Base-by-base conservation (phyloP, 169 alveolate genomes). In the Eimeria tenella region DNA sequence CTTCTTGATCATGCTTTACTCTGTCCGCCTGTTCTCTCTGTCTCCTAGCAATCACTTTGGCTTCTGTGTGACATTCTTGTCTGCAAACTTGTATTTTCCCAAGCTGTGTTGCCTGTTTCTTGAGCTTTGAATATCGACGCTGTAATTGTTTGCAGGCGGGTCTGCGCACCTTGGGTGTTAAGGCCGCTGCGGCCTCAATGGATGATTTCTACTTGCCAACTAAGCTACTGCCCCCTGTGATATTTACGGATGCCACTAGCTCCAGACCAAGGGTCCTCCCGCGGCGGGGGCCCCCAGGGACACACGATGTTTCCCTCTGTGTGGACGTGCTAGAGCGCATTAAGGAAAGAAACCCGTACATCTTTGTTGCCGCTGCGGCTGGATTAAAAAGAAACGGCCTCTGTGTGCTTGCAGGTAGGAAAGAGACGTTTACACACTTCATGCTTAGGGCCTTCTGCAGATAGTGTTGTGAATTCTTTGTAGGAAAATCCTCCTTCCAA, bases 251-350 rank as follows among this genome's bases (percentile, higher is more conserved):
- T 4, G 63, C 21, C 8, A 4, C 13, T 52, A 53, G 88, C 21
- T 23, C 88, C 10, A 6, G 71, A 9, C 70, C 55, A 53, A 52
- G 55, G 88, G 23, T 79, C 7, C 63, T 75, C 56, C 88, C 88
- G 25, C 71, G 88, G 52, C 63, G 88, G 88, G 88, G 88, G 3
- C 88, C 88, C 56, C 88, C 88, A 53, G 88, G 88, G 68, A 79
- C 88, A 0, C 88, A 79, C 56, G 88, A 79, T 62, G 9, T 79
- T 13, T 4, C 52, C 71, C 71, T 79, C 23, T 79, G 88, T 21
- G 68, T 56, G 15, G 7, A 50, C 70, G 88, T 55, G 55, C 23
- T 79, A 19, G 53, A 79, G 88, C 52, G 71, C 52, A 17, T 79
- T 10, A 79, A 79, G 71, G 55, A n/a, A 5, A 55, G 88, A 79